A percentile compares a stretch with the other conserved stretches of the same genome.
Conservation (phyloP, 352 stramenopile species). For the Phytophthora citrophthora region DNA sequence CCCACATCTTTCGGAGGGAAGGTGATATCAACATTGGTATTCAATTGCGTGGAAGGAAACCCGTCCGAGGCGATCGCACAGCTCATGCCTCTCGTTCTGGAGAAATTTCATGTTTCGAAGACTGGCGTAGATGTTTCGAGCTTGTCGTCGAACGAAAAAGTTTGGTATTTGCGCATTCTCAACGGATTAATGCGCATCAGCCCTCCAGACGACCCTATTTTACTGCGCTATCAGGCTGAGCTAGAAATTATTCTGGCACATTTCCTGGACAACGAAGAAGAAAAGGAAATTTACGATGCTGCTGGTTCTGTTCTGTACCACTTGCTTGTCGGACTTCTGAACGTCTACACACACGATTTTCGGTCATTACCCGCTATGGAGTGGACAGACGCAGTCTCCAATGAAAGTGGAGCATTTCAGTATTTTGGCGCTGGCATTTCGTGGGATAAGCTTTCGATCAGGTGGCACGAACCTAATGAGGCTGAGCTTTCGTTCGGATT, state of each 20-base stretch:
- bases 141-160: constrained; percentile 70
- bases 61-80: constrained; percentile 39
- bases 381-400: constrained; percentile 49
- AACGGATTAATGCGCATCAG: constrained; percentile 59
- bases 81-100: constrained; percentile 53
- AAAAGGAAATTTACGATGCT: constrained; percentile 67
- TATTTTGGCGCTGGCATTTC: constrained; percentile 60
- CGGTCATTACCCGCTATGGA: constrained; percentile 56
- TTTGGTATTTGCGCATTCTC: constrained; percentile 68
- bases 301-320: constrained; percentile 51
- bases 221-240: constrained; percentile 48
- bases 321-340: constrained; percentile 49
- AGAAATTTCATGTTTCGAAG: constrained; percentile 58
- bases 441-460: constrained; percentile 55
- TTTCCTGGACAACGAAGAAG: constrained; percentile 50
- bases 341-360: constrained; percentile 69
- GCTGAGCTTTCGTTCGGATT: constrained; percentile 61
- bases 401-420: constrained; percentile 57
- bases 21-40: constrained; percentile 60
- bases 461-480: constrained; percentile 72
- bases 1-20: constrained; percentile 68
- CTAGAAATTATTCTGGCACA: constrained; percentile 51
- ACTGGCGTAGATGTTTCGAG: constrained; percentile 29
- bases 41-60: constrained; percentile 55
- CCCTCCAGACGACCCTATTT: constrained; percentile 24